Evolutionary conservation across 2,329 filamentous ascomycete species (phyloP).

Genomic region (Sphaceloma murrayae): DNA sequence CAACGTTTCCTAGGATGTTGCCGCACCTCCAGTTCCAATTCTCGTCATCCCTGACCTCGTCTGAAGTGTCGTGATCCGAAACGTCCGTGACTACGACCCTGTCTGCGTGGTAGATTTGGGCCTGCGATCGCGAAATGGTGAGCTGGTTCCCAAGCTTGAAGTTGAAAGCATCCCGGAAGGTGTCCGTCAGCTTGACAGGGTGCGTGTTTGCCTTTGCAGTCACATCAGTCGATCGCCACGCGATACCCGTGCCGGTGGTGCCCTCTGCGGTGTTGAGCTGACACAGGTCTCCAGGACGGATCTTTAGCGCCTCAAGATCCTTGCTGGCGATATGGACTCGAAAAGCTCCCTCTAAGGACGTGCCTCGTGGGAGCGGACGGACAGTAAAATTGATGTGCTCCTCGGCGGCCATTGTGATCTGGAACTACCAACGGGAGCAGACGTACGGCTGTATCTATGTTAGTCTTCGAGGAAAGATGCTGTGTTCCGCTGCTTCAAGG

Average conservation of each 20-base stretch:
- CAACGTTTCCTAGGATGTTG: constrained; percentile 47
- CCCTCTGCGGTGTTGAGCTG: constrained; percentile 39
- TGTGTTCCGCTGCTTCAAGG: too few relatives aligned
- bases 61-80: constrained; percentile 22
- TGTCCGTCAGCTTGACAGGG: constrained; percentile 62
- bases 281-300: constrained; percentile 52
- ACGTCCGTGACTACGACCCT: constrained; percentile 53
- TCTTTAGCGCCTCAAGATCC: constrained; percentile 45
- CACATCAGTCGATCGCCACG: constrained; percentile 47
- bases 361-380: constrained; percentile 42
- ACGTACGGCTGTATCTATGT: not conserved
- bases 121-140: constrained; percentile 47
- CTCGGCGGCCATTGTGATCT: constrained; percentile 18
- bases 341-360: constrained; percentile 47
- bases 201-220: constrained; percentile 52
- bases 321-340: constrained; percentile 49
- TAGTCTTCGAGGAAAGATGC: not conserved
- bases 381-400: constrained; percentile 37
- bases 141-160: constrained; percentile 65
- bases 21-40: constrained; percentile 26
- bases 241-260: constrained; percentile 47
- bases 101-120: constrained; percentile 45
- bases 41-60: constrained; percentile 28
- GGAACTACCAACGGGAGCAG: too few relatives aligned
- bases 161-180: constrained; percentile 61